phyloP scores from a whole-genome alignment of 202 grass and related monocot genomes.

The Digitaria exilis region DNA sequence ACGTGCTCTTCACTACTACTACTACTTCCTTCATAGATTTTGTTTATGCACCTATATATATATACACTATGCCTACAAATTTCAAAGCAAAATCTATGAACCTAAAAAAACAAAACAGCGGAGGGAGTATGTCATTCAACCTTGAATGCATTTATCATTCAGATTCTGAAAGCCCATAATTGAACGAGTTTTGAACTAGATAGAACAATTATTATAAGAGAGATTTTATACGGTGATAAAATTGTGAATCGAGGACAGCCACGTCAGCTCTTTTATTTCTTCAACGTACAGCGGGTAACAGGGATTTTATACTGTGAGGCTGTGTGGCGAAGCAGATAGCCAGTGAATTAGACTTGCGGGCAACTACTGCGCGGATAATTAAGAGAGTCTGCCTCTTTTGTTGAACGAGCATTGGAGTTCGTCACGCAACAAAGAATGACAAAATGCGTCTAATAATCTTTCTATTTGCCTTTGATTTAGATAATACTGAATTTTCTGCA shows the following conservation, averaged over 20 bases:
- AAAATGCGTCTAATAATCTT: not conserved
- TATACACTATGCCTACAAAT: too few species aligned
- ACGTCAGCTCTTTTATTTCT: not conserved
- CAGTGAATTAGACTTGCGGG: constrained; percentile 8
- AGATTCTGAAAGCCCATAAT: not conserved
- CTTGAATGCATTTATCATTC: not conserved
- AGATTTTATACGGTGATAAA: too few species aligned
- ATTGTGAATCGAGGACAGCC: not conserved
- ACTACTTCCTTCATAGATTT: too few species aligned
- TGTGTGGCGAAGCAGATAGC: not conserved
- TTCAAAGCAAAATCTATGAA: too few species aligned
- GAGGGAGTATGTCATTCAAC: too few species aligned
- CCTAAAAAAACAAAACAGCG: too few species aligned
- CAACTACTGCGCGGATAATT: not conserved
- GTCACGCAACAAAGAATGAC: not conserved
- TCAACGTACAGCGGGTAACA: not conserved
- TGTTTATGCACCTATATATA: too few species aligned
- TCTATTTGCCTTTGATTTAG: not conserved
- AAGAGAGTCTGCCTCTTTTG: not conserved
- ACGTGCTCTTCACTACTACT: not conserved
- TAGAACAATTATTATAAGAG: not conserved
- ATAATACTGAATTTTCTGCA: not conserved
- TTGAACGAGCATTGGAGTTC: not conserved
- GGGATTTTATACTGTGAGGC: not conserved
- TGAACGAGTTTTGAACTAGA: not conserved